phyloP scores from a whole-genome alignment of 1,284 basidiomycete species.

The Malassezia caprae region DNA sequence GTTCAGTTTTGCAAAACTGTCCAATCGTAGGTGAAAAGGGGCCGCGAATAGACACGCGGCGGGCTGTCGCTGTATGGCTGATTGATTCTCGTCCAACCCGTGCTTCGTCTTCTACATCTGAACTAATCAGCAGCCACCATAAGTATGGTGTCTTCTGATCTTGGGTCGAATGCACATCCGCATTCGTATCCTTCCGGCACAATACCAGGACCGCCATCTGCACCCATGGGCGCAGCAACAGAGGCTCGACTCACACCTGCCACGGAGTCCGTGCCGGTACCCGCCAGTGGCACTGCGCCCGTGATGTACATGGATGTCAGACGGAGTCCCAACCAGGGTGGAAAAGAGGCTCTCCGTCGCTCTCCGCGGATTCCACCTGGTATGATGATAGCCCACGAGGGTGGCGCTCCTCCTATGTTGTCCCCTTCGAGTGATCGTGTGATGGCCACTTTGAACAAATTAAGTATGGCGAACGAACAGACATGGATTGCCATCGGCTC shows the following conservation, averaged over 20 bases:
- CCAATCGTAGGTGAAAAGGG: background rate
- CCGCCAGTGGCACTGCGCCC: background rate
- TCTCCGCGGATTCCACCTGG: background rate
- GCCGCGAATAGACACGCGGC: background rate
- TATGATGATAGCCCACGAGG: background rate
- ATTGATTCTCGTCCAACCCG: background rate
- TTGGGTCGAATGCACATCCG: background rate
- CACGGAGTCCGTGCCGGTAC: background rate
- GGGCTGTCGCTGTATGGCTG: background rate
- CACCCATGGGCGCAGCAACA: background rate
- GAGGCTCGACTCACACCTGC: background rate
- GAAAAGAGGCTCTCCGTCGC: background rate
- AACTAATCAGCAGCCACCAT: background rate
- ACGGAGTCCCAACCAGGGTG: background rate
- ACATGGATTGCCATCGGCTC: slow-evolving; percentile 41
- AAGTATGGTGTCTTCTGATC: background rate
- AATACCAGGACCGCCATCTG: background rate
- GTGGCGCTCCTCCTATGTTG: background rate
- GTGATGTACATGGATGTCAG: slow-evolving; percentile 5
- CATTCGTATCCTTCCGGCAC: background rate
- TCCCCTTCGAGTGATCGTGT: background rate
- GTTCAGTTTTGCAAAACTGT: background rate
- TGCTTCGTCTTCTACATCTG: background rate
- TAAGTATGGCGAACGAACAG: slow-evolving; percentile 38
- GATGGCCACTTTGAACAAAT: slow-evolving; percentile 24